phyloP scores from a whole-genome alignment of 2,329 filamentous ascomycete species.

The Fusarium beomiforme region DNA sequence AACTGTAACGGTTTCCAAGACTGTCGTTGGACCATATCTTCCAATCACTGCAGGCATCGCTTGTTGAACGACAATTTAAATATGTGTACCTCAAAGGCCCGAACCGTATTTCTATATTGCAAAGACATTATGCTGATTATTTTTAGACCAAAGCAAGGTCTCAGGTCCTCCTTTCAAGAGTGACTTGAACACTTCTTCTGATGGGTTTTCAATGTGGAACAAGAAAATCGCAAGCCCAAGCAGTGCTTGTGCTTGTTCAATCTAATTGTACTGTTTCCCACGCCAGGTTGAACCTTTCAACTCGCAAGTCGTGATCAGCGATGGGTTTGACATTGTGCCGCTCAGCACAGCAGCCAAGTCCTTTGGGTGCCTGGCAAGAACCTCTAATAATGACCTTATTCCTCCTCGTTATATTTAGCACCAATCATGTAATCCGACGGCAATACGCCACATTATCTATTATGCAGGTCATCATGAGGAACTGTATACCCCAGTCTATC shows the following conservation, averaged over 20 bases:
- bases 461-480: not conserved
- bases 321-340: not conserved
- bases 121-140: constrained; percentile 24
- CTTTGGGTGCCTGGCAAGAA: not conserved
- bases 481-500: not conserved
- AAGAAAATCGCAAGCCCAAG: constrained; percentile 1
- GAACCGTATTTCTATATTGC: constrained; percentile 2
- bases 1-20: not conserved
- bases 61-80: not conserved
- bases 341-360: constrained; percentile 1
- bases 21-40: not conserved
- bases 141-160: not conserved
- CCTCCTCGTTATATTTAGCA: not conserved
- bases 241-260: not conserved
- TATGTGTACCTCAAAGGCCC: not conserved
- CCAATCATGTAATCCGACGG: not conserved
- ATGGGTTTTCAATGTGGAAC: not conserved
- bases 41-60: not conserved
- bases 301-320: constrained; percentile 9
- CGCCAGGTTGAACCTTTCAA: not conserved
- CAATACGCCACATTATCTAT: not conserved
- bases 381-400: not conserved
- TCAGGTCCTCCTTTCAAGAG: not conserved
- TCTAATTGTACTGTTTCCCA: constrained; percentile 21
- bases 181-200: not conserved